A percentile compares a stretch with the other conserved stretches of the same genome.
Evolutionary conservation across 352 stramenopile genomes (phyloP).

Genomic region (Hyaloperonospora brassicae): DNA sequence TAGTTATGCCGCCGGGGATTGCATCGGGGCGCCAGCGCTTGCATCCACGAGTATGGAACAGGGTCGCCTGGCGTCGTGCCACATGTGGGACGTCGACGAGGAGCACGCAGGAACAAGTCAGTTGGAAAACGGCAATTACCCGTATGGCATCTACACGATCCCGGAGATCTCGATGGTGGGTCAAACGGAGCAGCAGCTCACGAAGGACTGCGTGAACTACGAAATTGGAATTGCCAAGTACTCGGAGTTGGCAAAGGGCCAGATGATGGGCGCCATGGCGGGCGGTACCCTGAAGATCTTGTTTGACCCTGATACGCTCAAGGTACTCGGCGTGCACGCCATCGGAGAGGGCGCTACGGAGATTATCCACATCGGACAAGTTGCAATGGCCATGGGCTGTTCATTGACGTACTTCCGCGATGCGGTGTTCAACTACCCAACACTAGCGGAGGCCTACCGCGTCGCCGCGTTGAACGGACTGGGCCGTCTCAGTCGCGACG

Average conservation of each 20-base stretch:
- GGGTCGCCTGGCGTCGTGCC: conserved; percentile 67
- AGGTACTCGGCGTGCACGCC: conserved; percentile 81
- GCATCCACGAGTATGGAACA: conserved; percentile 89
- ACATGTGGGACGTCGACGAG: conserved; percentile 72
- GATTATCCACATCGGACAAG: conserved; percentile 90
- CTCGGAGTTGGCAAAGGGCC: conserved; percentile 82
- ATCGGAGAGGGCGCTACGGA: conserved; percentile 86
- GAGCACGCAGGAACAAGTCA: conserved; percentile 55
- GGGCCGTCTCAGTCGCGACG: conserved; percentile 73
- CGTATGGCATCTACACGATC: conserved; percentile 89
- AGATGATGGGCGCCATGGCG: conserved; percentile 80
- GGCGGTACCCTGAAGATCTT: conserved; percentile 85
- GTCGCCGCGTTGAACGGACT: conserved; percentile 83
- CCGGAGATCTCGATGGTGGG: conserved; percentile 89
- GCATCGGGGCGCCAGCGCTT: conserved; percentile 79
- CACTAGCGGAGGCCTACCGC: conserved; percentile 85
- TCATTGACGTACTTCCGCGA: conserved; percentile 85
- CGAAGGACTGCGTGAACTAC: conserved; percentile 70
- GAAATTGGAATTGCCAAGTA: conserved; percentile 85
- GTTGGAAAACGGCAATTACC: conserved; percentile 74
- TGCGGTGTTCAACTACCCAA: conserved; percentile 90
- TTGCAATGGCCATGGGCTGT: conserved; percentile 74
- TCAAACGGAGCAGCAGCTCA: conserved; percentile 84
- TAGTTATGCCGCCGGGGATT: conserved; percentile 84
- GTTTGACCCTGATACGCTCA: conserved; percentile 72